A percentile compares a stretch with the other conserved stretches of the same genome.
These are phyloP conservation scores for Daldinia childiae DNA, from an alignment of 495 filamentous ascomycete genomes.

Conservation along the genomic window DNA sequence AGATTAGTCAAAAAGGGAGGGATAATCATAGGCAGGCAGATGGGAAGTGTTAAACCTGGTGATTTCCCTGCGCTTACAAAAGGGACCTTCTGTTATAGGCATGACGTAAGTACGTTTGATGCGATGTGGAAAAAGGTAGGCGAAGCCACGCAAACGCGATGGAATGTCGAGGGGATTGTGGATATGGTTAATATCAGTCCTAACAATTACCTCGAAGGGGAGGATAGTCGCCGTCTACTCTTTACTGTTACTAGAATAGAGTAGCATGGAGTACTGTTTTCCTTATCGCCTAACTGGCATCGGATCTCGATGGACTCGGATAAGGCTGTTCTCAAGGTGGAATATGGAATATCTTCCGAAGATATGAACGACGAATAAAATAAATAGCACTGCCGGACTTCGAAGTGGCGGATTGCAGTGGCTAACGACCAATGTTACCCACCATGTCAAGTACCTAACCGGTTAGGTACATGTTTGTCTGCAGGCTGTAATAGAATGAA, in stretches of 20 bases:
- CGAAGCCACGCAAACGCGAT: constrained; percentile 54
- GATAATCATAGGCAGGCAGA: constrained; percentile 60
- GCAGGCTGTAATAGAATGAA: too few relatives aligned
- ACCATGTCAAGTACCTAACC: too few relatives aligned
- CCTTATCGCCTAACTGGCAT: not conserved
- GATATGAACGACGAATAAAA: too few relatives aligned
- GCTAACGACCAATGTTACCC: not conserved
- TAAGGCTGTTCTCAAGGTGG: not conserved
- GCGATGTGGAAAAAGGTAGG: constrained; percentile 63
- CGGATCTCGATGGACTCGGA: not conserved
- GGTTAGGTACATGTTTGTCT: too few relatives aligned
- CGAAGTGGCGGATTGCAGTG: not conserved
- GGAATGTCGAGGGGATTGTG: constrained; percentile 51
- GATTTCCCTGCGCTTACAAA: constrained; percentile 42
- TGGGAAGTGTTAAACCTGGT: constrained; percentile 51
- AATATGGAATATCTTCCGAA: too few relatives aligned
- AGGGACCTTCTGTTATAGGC: constrained; percentile 52
- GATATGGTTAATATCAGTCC: constrained; percentile 32
- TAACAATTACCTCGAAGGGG: constrained; percentile 24
- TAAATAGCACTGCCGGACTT: not conserved
- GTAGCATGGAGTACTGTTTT: not conserved
- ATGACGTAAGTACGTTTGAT: constrained; percentile 57
- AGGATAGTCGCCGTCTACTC: constrained; percentile 22
- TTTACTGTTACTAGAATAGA: constrained; percentile 31
- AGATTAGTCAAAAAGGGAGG: constrained; percentile 53